A percentile compares a stretch with the other conserved stretches of the same genome.
These are phyloP conservation scores for Colletotrichum euphorbiae DNA, from an alignment of 2,329 filamentous ascomycete species.

Conservation along the genomic window DNA sequence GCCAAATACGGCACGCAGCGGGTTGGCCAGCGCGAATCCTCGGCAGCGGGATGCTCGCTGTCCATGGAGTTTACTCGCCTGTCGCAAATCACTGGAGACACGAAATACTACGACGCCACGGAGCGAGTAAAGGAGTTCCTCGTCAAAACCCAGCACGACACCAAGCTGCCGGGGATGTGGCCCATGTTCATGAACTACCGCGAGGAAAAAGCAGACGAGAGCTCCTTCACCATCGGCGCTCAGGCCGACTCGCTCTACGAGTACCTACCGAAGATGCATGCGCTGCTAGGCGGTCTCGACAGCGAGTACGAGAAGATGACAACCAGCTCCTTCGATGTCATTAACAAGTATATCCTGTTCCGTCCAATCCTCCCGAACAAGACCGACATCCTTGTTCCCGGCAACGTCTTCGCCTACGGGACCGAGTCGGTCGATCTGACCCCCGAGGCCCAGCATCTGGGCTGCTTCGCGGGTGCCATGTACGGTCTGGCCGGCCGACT, in stretches of 20 bases:
- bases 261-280: slow-evolving; percentile 69
- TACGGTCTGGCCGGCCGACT: slow-evolving; percentile 71
- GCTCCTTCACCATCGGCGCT: slow-evolving; percentile 58
- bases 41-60: slow-evolving; percentile 70
- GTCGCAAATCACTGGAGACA: slow-evolving; percentile 77
- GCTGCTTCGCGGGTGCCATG: slow-evolving; percentile 75
- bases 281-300: slow-evolving; percentile 73
- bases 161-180: slow-evolving; percentile 79
- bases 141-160: slow-evolving; percentile 72
- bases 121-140: slow-evolving; percentile 79
- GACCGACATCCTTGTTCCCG: slow-evolving; percentile 71
- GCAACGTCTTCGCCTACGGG: slow-evolving; percentile 48
- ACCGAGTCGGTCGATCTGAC: slow-evolving; percentile 46
- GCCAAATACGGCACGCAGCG: slow-evolving; percentile 53
- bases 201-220: slow-evolving; percentile 58
- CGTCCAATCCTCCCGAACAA: slow-evolving; percentile 72
- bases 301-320: slow-evolving; percentile 75
- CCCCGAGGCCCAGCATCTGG: slow-evolving; percentile 65
- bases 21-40: slow-evolving; percentile 52
- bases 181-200: slow-evolving; percentile 72
- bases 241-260: slow-evolving; percentile 66
- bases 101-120: slow-evolving; percentile 81
- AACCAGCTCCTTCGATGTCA: slow-evolving; percentile 69
- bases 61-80: slow-evolving; percentile 81
- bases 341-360: slow-evolving; percentile 73